These are phyloP conservation scores for Ceratocystis albifundus DNA, from an alignment of 2,329 filamentous ascomycete species.

Conservation along the genomic window DNA sequence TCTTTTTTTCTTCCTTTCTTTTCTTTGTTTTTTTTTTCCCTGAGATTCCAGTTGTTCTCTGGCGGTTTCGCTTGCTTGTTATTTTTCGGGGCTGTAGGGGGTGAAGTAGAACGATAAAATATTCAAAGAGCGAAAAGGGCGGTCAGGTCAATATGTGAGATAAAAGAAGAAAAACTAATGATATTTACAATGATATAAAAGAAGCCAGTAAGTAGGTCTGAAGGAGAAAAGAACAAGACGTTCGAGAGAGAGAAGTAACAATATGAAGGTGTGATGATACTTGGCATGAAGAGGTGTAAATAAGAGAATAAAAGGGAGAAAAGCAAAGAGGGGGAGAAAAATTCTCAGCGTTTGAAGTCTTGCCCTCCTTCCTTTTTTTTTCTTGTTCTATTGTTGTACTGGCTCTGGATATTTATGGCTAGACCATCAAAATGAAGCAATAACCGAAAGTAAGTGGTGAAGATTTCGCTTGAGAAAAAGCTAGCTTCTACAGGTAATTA, in stretches of 20 bases:
- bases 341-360: background rate
- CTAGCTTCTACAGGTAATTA: no score
- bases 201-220: background rate
- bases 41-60: constrained; percentile 1
- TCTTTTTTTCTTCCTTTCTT: background rate
- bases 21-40: background rate
- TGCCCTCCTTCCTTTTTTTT: background rate
- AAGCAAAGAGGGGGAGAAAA: background rate
- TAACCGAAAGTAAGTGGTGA: constrained; percentile 9
- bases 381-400: background rate
- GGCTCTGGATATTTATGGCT: background rate
- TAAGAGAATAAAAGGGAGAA: background rate
- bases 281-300: background rate
- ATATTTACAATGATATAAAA: background rate
- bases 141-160: background rate
- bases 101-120: background rate
- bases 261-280: background rate
- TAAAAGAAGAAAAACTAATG: background rate
- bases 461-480: background rate
- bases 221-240: background rate
- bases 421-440: constrained; percentile 1
- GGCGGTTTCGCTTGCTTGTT: background rate
- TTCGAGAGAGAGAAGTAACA: background rate
- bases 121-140: background rate
- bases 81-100: background rate